phyloP scores from a whole-genome alignment of 768 basidiomycete genomes.

The Xerocomellus dryophilus region DNA sequence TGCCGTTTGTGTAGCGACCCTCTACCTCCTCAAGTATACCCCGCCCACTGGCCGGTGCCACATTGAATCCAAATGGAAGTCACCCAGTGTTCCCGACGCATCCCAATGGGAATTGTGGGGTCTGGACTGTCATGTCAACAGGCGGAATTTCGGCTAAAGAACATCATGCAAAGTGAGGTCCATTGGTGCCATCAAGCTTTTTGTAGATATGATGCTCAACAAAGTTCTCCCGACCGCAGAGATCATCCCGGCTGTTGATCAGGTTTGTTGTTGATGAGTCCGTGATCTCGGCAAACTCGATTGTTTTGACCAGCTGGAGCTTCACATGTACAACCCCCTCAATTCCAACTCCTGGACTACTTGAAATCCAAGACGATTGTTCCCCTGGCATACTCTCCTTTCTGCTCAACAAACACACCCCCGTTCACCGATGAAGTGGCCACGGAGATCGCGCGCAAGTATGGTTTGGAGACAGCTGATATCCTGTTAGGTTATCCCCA shows the following conservation, averaged over 20 bases:
- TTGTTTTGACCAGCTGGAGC: constrained; percentile 49
- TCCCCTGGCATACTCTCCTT: constrained; percentile 78
- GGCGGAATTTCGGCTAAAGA: constrained; percentile 5
- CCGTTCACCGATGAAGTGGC: constrained; percentile 63
- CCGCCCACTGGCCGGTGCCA: constrained; percentile 83
- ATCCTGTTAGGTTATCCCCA: constrained; percentile 62
- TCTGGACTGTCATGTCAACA: neutral
- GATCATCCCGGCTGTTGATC: constrained; percentile 70
- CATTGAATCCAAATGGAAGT: constrained; percentile 67
- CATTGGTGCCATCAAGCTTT: constrained; percentile 77
- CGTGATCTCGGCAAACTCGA: neutral
- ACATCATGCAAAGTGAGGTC: constrained; percentile 49
- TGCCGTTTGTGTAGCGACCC: neutral
- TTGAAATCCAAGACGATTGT: constrained; percentile 64
- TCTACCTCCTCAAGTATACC: constrained; percentile 41
- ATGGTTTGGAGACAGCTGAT: constrained; percentile 52
- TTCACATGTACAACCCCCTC: constrained; percentile 74
- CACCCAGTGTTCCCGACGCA: constrained; percentile 55
- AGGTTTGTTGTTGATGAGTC: constrained; percentile 41
- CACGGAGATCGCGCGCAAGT: constrained; percentile 54
- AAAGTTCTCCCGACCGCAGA: constrained; percentile 64
- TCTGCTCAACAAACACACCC: constrained; percentile 67
- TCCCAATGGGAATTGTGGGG: constrained; percentile 56
- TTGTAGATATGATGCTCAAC: constrained; percentile 60
- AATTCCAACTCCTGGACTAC: constrained; percentile 63